Evolutionary conservation across 805 yeast genomes (phyloP).

Genomic region (Pichia sporocuriosa): DNA sequence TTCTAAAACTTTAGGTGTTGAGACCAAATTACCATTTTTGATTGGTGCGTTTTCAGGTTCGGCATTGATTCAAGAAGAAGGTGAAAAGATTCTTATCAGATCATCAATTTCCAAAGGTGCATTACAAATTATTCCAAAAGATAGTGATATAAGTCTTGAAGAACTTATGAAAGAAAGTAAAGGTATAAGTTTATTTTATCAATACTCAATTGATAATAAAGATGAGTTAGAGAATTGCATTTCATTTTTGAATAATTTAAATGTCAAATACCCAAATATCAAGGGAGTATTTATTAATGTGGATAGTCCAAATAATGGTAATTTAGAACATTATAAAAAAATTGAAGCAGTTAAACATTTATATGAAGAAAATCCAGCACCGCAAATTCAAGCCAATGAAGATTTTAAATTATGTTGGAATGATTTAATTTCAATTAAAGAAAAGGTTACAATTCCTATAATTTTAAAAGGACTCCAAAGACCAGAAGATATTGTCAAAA

Average conservation of each 20-base stretch:
- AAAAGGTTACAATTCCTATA: slow-evolving; percentile 40
- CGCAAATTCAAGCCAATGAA: slow-evolving; percentile 4
- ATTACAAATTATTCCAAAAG: slow-evolving; percentile 81
- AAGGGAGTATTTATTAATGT: slow-evolving; percentile 79
- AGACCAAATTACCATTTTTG: slow-evolving; percentile 68
- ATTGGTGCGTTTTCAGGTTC: slow-evolving; percentile 89
- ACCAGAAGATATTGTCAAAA: slow-evolving; percentile 55
- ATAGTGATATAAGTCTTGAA: slow-evolving; percentile 74
- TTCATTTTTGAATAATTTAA: slow-evolving; percentile 16
- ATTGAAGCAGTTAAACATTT: slow-evolving; percentile 39
- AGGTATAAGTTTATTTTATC: slow-evolving; percentile 65
- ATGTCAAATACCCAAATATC: slow-evolving; percentile 44
- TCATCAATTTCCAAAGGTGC: slow-evolving; percentile 59
- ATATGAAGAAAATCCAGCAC: slow-evolving; percentile 30
- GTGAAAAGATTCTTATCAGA: slow-evolving; percentile 71
- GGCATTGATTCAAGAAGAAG: slow-evolving; percentile 78
- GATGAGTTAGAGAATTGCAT: slow-evolving; percentile 53
- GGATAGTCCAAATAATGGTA: slow-evolving; percentile 76
- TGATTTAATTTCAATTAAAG: slow-evolving; percentile 46
- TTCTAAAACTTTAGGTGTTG: slow-evolving; percentile 61
- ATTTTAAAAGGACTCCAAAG: slow-evolving; percentile 61
- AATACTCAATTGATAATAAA: slow-evolving; percentile 59
- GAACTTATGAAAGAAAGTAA: slow-evolving; percentile 60
- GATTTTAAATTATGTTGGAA: slow-evolving; percentile 43
- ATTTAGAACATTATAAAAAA: slow-evolving; percentile 85